Evolutionary conservation across 371 early-diverging fungal genomes (phyloP).

Genomic region (Mucor circinelloides): DNA sequence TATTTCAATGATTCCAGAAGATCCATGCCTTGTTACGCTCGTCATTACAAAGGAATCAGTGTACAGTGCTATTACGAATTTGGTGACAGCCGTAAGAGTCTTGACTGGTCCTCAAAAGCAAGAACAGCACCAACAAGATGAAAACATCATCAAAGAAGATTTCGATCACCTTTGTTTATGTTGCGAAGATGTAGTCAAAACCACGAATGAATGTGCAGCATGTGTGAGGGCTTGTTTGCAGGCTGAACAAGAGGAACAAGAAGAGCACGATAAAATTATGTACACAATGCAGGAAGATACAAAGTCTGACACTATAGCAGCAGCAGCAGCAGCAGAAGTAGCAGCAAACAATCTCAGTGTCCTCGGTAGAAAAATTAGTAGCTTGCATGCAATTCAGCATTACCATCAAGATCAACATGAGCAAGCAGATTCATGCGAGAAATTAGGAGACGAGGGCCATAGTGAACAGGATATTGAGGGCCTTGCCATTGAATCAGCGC

Average conservation of each 20-base stretch:
- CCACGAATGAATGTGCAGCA: constrained; percentile 39
- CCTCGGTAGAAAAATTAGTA: constrained; percentile 42
- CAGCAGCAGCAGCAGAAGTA: constrained; percentile 10
- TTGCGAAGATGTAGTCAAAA: constrained; percentile 39
- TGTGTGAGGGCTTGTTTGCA: constrained; percentile 33
- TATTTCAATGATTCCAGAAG: constrained; percentile 39
- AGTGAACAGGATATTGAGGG: constrained; percentile 5
- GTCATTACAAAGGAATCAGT: constrained; percentile 51
- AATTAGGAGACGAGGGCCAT: background rate
- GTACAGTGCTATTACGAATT: constrained; percentile 49
- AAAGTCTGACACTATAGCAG: constrained; percentile 12
- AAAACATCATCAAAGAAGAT: constrained; percentile 14
- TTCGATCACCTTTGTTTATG: constrained; percentile 28
- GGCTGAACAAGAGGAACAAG: constrained; percentile 6
- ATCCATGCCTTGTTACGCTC: constrained; percentile 43
- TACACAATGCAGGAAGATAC: constrained; percentile 23
- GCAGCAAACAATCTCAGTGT: constrained; percentile 33
- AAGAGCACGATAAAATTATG: constrained; percentile 15
- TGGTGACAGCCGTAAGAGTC: constrained; percentile 49
- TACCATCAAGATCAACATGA: constrained; percentile 19
- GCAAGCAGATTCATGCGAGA: background rate
- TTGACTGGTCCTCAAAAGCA: constrained; percentile 28
- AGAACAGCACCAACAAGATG: background rate
- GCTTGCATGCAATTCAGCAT: constrained; percentile 37
- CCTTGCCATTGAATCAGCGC: background rate